These are phyloP conservation scores for Phanerochaete carnosa DNA, from an alignment of 768 basidiomycete genomes.

Conservation along the genomic window DNA sequence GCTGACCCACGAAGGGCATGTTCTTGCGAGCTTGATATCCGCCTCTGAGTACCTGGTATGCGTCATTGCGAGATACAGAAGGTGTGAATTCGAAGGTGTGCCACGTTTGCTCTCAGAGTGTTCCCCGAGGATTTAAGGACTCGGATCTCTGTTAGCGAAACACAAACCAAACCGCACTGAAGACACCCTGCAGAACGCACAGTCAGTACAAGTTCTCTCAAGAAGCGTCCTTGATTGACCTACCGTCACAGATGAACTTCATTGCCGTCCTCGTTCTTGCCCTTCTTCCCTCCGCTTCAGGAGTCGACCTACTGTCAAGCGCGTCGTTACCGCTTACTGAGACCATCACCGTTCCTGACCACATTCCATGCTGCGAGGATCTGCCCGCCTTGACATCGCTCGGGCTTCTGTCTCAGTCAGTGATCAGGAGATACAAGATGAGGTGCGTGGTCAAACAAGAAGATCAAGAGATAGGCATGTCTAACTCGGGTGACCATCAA, in stretches of 20 bases:
- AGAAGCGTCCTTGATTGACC: not conserved
- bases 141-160: no score
- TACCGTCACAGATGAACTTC: not conserved
- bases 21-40: no score
- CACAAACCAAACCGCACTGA: no score
- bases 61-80: no score
- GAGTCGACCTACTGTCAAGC: not conserved
- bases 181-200: no score
- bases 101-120: no score
- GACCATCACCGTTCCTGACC: not conserved
- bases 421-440: not conserved
- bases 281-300: not conserved
- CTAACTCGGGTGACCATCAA: not conserved
- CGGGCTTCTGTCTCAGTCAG: not conserved
- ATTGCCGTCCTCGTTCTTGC: not conserved
- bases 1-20: no score
- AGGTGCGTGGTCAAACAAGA: not conserved
- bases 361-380: conserved; percentile 2
- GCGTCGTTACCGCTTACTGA: not conserved
- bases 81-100: no score
- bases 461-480: not conserved
- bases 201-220: no score
- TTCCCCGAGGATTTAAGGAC: no score
- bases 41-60: no score
- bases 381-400: not conserved